Evolutionary conservation across 495 filamentous ascomycete genomes (phyloP), one percentile per base, ranked within the genome.

Genomic region (Podospora conica): DNA sequence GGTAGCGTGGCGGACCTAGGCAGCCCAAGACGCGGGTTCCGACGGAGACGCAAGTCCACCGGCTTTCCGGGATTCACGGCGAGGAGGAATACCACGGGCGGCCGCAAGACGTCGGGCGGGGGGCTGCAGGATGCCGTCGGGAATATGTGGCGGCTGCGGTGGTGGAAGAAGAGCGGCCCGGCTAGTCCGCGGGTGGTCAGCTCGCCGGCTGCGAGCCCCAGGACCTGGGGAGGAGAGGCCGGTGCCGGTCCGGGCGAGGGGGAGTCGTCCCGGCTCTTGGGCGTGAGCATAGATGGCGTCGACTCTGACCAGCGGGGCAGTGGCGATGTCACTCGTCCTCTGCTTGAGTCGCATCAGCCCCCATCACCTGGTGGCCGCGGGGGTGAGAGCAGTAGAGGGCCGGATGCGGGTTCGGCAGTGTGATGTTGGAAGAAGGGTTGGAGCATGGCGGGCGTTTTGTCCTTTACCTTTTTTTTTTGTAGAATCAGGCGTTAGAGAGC

Each of bases 41-140:
- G 78, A 18, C 69, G 77, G 6, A 67, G 83, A n/a, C 74, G 83
- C 58, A 80, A 81, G 64, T 83, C 81, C 0, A 84, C 81, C 0
- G 83, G 83, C 0, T 85, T 85, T 53, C 83, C 82, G 0, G 83
- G 82, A 0, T 84, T 85, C 61, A 82, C 74, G 2, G 81, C 82
- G 3, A 69, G 66, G 22, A 61, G 80, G 33, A 78, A 69, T 11
- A 63, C 60, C 10, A 67, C 63, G n/a, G n/a, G n/a, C 59, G 71
- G 67, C 22, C 69, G 73, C 21, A 77, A 74, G 31, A 40, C 71
- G 3, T 72, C 71, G 1, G 69, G 63, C 4, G 64, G 66, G 8
- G 75, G 79, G 18, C 58, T 80, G 9, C 79, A 79, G 63, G 75
- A 78, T 12, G 69, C 76, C 15, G 69, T 80, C 5, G 69, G 76